These are phyloP conservation scores for Paramecium sexaurelia DNA, from an alignment of 73 alveolate species.

Conservation along the genomic window DNA sequence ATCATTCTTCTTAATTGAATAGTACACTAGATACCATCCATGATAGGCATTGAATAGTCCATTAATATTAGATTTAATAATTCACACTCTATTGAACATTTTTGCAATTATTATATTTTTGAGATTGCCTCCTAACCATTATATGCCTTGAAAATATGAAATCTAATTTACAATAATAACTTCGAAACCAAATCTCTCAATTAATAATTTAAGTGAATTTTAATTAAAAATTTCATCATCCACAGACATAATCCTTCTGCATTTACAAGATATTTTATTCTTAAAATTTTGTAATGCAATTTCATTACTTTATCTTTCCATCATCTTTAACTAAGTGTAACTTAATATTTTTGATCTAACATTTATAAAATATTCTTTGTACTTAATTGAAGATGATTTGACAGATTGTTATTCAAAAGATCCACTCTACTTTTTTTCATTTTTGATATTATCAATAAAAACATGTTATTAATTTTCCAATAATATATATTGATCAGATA, in stretches of 20 bases:
- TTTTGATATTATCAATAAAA: neutral
- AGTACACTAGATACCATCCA: neutral
- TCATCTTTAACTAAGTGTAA: neutral
- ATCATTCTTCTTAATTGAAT: constrained; percentile 7
- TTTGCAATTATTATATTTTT: neutral
- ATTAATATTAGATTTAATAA: neutral
- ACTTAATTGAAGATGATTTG: neutral
- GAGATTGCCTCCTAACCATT: neutral
- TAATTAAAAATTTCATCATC: constrained; percentile 40
- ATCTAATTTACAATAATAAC: neutral
- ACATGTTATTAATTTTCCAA: neutral
- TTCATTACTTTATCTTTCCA: neutral
- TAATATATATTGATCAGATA: neutral
- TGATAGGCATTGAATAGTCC: constrained; percentile 1
- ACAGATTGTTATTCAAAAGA: neutral
- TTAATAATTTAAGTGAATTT: neutral
- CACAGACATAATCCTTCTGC: neutral
- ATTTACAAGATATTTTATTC: neutral
- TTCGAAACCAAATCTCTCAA: neutral
- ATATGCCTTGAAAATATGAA: neutral
- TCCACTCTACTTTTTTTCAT: neutral
- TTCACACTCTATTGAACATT: neutral
- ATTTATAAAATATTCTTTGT: neutral
- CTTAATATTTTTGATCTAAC: neutral
- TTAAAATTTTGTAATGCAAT: neutral